Conservation (phyloP, 805 yeast genomes). For the Ogataea allantospora region DNA sequence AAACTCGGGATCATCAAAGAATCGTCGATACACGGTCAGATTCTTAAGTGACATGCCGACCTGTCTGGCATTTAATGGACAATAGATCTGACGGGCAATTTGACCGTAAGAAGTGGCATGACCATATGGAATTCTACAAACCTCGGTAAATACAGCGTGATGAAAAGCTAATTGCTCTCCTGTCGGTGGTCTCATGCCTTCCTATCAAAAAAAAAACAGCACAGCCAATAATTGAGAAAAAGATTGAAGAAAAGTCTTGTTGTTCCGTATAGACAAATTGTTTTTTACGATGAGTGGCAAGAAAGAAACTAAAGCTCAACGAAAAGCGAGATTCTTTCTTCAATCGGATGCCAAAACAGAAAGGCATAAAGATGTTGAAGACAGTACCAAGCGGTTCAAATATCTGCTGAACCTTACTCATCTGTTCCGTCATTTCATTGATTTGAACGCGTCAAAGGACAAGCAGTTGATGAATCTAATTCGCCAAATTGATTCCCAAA, state of each 20-base stretch:
- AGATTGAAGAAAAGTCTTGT: constrained; percentile 4
- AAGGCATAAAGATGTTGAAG: constrained; percentile 54
- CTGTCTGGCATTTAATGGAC: constrained; percentile 68
- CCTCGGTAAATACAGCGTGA: constrained; percentile 56
- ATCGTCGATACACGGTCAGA: constrained; percentile 31
- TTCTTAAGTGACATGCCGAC: constrained; percentile 72
- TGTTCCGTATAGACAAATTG: constrained; percentile 6
- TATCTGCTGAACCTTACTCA: constrained; percentile 81
- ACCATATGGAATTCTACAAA: constrained; percentile 57
- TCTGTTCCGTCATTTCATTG: constrained; percentile 83
- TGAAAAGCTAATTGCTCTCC: constrained; percentile 42
- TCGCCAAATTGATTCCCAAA: constrained; percentile 52
- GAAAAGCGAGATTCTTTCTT: constrained; percentile 49
- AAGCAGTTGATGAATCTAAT: constrained; percentile 62
- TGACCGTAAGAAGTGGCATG: constrained; percentile 72
- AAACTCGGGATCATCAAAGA: constrained; percentile 27
- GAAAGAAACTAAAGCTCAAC: constrained; percentile 35
- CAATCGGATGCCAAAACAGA: constrained; percentile 58
- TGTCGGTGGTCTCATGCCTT: constrained; percentile 43
- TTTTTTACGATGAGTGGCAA: constrained; percentile 7
- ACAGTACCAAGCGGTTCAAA: constrained; percentile 74
- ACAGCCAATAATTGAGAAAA: constrained; percentile 8
- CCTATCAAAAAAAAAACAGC: neutral
- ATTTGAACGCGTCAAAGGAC: constrained; percentile 77
- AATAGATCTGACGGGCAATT: constrained; percentile 59